Conservation (phyloP, 2,329 filamentous ascomycete species). For the Lecanicillium sp. region DNA sequence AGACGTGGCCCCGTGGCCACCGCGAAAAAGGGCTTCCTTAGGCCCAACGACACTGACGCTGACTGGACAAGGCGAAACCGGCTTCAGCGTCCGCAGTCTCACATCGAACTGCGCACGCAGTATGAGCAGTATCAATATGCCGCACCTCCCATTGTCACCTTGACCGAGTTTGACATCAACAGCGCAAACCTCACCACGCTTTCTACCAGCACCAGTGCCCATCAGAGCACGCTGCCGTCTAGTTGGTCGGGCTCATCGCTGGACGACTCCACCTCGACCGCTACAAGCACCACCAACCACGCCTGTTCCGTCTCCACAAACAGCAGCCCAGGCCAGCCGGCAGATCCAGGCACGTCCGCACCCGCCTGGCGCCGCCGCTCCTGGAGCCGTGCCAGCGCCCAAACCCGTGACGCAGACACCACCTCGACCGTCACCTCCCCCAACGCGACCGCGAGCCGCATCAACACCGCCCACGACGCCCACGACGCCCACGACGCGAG, state of each 20-base stretch:
- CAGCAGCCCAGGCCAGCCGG: slow-evolving; percentile 9
- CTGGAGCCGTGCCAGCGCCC: slow-evolving; percentile 7
- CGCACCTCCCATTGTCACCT: no score
- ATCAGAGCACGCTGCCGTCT: slow-evolving; percentile 3
- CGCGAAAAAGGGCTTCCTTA: no score
- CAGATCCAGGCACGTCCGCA: slow-evolving; percentile 3
- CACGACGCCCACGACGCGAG: neutral
- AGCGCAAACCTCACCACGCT: neutral
- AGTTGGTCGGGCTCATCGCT: slow-evolving; percentile 9
- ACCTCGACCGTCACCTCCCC: neutral
- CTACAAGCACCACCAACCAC: slow-evolving; percentile 3
- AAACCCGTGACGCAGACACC: slow-evolving; percentile 7
- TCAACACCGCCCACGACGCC: no score
- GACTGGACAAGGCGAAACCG: slow-evolving; percentile 1
- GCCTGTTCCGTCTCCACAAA: slow-evolving; percentile 9
- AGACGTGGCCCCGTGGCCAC: no score
- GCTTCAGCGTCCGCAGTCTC: slow-evolving; percentile 7
- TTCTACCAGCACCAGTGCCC: neutral
- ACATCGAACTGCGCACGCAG: slow-evolving; percentile 5
- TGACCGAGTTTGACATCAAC: slow-evolving; percentile 2
- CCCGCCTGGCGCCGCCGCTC: neutral
- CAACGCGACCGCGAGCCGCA: no score
- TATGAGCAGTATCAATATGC: neutral
- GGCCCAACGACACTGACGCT: no score
- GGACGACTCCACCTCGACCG: slow-evolving; percentile 8